Percentiles rank a stretch among this genome's conserved stretches.
phyloP scores from a whole-genome alignment of 208 protist genomes.

The Acanthamoeba healyi region DNA sequence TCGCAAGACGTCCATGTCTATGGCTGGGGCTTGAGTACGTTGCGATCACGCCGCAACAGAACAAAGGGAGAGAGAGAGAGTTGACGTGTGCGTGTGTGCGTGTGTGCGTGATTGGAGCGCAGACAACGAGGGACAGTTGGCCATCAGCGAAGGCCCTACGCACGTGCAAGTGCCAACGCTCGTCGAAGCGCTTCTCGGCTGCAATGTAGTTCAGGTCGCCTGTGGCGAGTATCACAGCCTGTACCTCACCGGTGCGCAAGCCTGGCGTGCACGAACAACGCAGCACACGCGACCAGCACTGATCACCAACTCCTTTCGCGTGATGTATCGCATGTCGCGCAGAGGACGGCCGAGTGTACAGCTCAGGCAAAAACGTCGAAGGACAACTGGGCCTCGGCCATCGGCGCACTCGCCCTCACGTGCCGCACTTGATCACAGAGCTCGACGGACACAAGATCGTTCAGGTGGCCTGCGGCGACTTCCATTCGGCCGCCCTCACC shows the following conservation, averaged over 20 bases:
- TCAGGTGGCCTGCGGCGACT: conserved; percentile 48
- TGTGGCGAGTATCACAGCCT: conserved; percentile 21
- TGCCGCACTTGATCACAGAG: background rate
- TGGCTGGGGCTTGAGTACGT: conserved; percentile 40
- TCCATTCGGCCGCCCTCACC: conserved; percentile 48
- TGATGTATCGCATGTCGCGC: background rate
- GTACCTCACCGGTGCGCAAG: background rate
- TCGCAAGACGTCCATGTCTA: background rate
- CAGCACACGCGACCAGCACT: background rate
- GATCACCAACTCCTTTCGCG: background rate
- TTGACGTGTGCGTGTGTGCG: background rate
- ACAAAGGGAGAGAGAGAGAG: no score
- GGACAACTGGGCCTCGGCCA: background rate
- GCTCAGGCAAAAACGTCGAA: background rate
- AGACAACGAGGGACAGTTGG: background rate
- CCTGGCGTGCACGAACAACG: background rate
- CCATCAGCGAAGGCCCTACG: background rate
- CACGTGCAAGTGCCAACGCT: background rate
- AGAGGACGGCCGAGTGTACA: background rate
- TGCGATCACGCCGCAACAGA: no score
- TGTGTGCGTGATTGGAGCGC: no score
- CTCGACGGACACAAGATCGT: background rate
- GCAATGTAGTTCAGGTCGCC: background rate
- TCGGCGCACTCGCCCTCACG: background rate
- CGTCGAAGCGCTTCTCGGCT: background rate